Conservation (phyloP, 106 monocot species). For the Dendrobium nobile region DNA sequence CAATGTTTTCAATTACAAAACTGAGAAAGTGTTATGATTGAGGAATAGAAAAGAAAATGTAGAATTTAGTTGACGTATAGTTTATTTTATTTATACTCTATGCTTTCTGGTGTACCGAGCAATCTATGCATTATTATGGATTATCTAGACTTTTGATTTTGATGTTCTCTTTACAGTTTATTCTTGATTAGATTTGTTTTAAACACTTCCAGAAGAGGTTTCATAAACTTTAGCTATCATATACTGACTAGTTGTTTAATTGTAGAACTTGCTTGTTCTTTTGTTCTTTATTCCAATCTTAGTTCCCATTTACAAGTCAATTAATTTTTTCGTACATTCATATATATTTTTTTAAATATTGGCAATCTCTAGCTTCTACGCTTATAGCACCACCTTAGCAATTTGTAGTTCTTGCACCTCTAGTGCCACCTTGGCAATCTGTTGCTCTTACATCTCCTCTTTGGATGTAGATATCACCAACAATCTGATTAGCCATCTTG, state of each 20-base stretch:
- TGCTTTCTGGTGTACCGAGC: neutral
- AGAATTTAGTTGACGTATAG: neutral
- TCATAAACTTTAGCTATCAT: neutral
- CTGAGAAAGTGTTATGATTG: neutral
- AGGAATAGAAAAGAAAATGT: neutral
- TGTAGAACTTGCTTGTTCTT: neutral
- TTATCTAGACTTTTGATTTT: neutral
- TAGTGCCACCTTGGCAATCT: too few species aligned
- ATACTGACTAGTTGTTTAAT: neutral
- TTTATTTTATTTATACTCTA: neutral
- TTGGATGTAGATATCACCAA: too few species aligned
- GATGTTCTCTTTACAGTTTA: neutral
- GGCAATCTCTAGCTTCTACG: too few species aligned
- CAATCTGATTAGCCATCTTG: too few species aligned
- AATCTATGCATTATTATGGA: neutral
- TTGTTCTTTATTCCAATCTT: too few species aligned
- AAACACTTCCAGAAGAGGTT: neutral
- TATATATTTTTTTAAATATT: too few species aligned
- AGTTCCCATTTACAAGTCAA: too few species aligned
- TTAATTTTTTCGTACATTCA: too few species aligned
- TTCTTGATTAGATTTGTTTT: neutral
- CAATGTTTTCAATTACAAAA: neutral
- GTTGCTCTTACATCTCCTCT: too few species aligned
- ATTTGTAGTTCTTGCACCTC: too few species aligned
- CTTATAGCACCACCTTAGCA: too few species aligned